phyloP scores from a whole-genome alignment of 345 rosid genomes.

The Citrus medica region DNA sequence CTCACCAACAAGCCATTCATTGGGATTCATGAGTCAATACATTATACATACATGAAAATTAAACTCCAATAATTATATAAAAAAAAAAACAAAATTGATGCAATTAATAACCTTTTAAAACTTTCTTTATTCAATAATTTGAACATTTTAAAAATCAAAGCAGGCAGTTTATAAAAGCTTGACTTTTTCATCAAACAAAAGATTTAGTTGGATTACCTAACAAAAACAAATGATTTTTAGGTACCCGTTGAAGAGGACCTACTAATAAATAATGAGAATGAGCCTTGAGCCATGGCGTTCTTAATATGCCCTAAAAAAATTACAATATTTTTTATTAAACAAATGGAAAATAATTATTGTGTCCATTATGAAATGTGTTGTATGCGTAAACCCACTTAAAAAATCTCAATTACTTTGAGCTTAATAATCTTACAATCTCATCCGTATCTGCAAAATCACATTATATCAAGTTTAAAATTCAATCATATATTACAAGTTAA shows the following conservation, averaged over 20 bases:
- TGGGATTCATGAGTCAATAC: neutral
- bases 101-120: neutral
- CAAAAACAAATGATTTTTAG: neutral
- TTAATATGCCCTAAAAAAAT: neutral
- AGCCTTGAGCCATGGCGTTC: neutral
- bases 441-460: neutral
- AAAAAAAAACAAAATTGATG: neutral
- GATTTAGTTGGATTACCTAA: conserved; percentile 1
- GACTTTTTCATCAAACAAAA: neutral
- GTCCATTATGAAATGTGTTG: neutral
- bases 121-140: neutral
- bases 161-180: neutral
- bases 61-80: no score
- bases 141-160: neutral
- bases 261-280: neutral
- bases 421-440: neutral
- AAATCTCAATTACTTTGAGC: neutral
- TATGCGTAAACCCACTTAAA: neutral
- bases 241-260: neutral
- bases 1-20: neutral
- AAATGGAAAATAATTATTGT: neutral
- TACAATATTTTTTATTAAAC: neutral
- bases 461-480: neutral
- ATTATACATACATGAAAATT: no score
- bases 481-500: neutral